These are phyloP conservation scores for Nigrograna mackinnonii DNA, from an alignment of 2,329 filamentous ascomycete genomes.

Conservation along the genomic window DNA sequence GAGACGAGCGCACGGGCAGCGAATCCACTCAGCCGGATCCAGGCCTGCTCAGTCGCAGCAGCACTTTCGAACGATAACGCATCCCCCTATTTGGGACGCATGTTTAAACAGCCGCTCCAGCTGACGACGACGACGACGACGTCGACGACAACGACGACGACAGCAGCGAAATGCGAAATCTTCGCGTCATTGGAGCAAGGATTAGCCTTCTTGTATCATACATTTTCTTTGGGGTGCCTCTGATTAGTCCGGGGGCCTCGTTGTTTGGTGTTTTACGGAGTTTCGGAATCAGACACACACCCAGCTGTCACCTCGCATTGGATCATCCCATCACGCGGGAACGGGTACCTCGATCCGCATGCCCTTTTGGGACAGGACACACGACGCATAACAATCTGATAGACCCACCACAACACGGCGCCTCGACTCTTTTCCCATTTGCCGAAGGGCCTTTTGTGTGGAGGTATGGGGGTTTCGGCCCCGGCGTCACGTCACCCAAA, in stretches of 20 bases:
- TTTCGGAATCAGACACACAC: neutral
- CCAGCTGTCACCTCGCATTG: neutral
- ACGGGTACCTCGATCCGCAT: conserved; percentile 15
- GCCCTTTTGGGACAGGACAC: conserved; percentile 8
- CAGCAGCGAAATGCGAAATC: too few relatives aligned
- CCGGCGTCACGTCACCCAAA: conserved; percentile 4
- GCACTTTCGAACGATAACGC: conserved; percentile 35
- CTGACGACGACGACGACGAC: conserved; percentile 19
- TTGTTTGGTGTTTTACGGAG: conserved; percentile 4
- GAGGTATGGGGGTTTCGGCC: too few relatives aligned
- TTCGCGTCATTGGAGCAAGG: conserved; percentile 19
- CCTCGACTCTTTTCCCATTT: too few relatives aligned
- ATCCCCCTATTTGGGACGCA: conserved; percentile 17
- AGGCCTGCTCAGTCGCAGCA: conserved; percentile 37
- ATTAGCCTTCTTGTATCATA: conserved; percentile 25
- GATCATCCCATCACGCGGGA: conserved; percentile 3
- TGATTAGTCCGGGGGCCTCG: too few relatives aligned
- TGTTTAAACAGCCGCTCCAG: conserved; percentile 17
- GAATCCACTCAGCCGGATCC: conserved; percentile 37
- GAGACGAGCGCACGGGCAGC: conserved; percentile 30
- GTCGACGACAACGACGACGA: too few relatives aligned
- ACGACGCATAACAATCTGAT: too few relatives aligned
- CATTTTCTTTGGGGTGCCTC: conserved; percentile 10
- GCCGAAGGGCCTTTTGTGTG: too few relatives aligned
- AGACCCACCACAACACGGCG: too few relatives aligned